Conservation (phyloP, 2,329 filamentous ascomycete species). For the Diplocarpon mali region DNA sequence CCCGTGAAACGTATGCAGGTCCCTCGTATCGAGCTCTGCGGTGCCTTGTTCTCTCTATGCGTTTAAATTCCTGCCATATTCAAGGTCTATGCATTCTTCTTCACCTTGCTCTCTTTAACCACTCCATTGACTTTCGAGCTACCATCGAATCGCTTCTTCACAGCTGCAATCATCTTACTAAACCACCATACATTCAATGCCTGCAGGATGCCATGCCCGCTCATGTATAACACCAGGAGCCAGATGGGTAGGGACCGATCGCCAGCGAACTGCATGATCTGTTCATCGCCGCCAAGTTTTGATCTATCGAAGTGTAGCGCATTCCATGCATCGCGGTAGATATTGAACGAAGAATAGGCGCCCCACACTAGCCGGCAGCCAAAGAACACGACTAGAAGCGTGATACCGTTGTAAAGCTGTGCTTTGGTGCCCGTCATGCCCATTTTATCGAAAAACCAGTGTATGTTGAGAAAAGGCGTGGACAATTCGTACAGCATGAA, state of each 20-base stretch:
- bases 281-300: slow-evolving; percentile 29
- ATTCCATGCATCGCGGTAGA: slow-evolving; percentile 56
- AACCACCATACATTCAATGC: slow-evolving; percentile 77
- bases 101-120: neutral
- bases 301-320: slow-evolving; percentile 19
- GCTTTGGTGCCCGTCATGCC: slow-evolving; percentile 60
- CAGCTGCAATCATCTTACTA: slow-evolving; percentile 53
- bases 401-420: slow-evolving; percentile 69
- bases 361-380: slow-evolving; percentile 68
- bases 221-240: slow-evolving; percentile 59
- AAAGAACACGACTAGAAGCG: slow-evolving; percentile 63
- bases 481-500: slow-evolving; percentile 83
- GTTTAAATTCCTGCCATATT: neutral
- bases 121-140: neutral
- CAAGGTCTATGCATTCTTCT: slow-evolving; percentile 1
- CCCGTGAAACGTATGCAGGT: too few relatives aligned
- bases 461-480: slow-evolving; percentile 72
- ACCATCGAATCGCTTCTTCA: slow-evolving; percentile 18
- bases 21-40: too few relatives aligned
- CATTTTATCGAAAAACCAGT: slow-evolving; percentile 84
- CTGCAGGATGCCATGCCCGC: slow-evolving; percentile 59
- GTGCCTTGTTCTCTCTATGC: neutral
- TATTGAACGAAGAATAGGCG: slow-evolving; percentile 53
- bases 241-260: slow-evolving; percentile 44
- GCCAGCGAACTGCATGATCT: slow-evolving; percentile 29